Conservation (phyloP, 257 asterid species). For the Dorcoceras hygrometricum region DNA sequence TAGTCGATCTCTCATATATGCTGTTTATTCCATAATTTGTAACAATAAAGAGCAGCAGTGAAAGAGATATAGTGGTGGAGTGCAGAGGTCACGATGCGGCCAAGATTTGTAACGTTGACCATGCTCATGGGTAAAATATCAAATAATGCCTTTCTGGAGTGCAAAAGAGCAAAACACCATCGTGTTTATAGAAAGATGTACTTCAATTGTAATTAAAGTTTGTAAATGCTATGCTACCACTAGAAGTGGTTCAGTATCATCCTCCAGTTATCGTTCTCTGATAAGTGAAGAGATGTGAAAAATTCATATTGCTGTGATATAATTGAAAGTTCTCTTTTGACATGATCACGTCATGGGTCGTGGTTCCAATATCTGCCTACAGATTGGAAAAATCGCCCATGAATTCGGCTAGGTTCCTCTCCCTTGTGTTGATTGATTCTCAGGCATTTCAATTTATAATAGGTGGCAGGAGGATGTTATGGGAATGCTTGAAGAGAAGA, state of each 20-base stretch:
- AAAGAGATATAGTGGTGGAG: constrained; percentile 71
- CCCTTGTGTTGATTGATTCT: not conserved
- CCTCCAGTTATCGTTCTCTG: not conserved
- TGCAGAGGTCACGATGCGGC: constrained; percentile 99
- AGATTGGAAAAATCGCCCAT: not conserved
- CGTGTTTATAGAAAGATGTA: not conserved
- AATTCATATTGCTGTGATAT: not conserved
- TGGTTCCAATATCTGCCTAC: constrained; percentile 4
- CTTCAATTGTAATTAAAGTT: not conserved
- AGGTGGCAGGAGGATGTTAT: constrained; percentile 95
- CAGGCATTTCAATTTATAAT: constrained; percentile 24
- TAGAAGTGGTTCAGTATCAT: not conserved
- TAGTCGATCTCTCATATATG: not conserved
- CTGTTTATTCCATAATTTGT: constrained; percentile 2
- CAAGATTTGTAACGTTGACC: constrained; percentile 64
- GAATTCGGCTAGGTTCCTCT: constrained; percentile 1
- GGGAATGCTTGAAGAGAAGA: constrained; percentile 80
- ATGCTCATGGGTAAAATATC: constrained; percentile 83
- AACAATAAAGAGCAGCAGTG: constrained; percentile 50
- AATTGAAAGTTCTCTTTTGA: no score
- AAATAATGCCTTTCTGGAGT: not conserved
- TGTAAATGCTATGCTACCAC: not conserved
- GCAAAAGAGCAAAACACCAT: no score
- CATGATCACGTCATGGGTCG: not conserved
- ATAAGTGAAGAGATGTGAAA: not conserved